phyloP scores from a whole-genome alignment of 257 asterid genomes.

The Scutellaria barbata region DNA sequence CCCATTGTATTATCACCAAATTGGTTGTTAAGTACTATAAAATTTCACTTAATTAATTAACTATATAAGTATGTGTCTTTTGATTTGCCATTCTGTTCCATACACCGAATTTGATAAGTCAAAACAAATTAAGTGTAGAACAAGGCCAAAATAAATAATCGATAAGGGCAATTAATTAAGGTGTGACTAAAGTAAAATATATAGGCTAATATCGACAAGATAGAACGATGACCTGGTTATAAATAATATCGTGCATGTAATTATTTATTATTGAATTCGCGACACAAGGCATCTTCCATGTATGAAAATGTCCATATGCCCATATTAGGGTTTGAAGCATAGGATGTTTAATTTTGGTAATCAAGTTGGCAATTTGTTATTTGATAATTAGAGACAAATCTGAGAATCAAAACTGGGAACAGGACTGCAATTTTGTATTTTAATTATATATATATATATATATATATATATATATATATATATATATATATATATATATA shows the following conservation, averaged over 20 bases:
- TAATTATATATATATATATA: too few relatives aligned
- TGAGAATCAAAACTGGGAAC: constrained; percentile 5
- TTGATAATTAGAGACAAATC: constrained; percentile 1
- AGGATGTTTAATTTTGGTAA: background rate
- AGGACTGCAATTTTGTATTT: constrained; percentile 22
- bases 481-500: too few relatives aligned
- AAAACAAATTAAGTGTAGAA: constrained; percentile 40
- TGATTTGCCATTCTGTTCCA: constrained; percentile 45
- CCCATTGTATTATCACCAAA: constrained; percentile 30
- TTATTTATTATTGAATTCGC: background rate
- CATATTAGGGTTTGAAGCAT: constrained; percentile 28
- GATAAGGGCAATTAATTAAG: constrained; percentile 15
- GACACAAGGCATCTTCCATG: constrained; percentile 40
- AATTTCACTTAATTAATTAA: constrained; percentile 2
- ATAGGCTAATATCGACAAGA: constrained; percentile 8
- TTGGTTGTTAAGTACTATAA: background rate
- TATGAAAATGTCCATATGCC: constrained; percentile 24
- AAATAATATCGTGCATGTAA: background rate
- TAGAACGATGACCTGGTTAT: constrained; percentile 7
- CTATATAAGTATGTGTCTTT: background rate
- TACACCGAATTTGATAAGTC: constrained; percentile 42
- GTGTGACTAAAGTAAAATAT: constrained; percentile 6
- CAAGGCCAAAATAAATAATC: constrained; percentile 28
- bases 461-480: too few relatives aligned
- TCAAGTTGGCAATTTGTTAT: constrained; percentile 16